These are phyloP conservation scores for Bipolaris cookei DNA, from an alignment of 2,329 filamentous ascomycete species.

Conservation along the genomic window DNA sequence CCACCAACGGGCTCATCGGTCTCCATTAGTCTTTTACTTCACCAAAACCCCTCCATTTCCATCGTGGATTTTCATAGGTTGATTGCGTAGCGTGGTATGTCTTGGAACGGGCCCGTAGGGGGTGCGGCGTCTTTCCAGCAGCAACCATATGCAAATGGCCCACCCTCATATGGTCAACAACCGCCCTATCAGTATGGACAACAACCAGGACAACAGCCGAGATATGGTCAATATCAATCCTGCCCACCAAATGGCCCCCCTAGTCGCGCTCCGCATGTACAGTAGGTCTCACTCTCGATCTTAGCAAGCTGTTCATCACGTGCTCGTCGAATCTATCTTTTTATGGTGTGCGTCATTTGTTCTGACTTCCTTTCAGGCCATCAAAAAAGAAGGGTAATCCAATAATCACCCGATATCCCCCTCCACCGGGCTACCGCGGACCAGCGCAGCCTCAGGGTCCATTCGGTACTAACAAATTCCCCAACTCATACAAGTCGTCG, in stretches of 20 bases:
- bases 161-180: constrained; percentile 37
- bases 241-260: constrained; percentile 33
- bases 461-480: constrained; percentile 34
- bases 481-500: constrained; percentile 36
- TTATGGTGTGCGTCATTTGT: constrained; percentile 1
- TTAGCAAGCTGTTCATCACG: constrained; percentile 1
- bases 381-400: constrained; percentile 57
- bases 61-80: constrained; percentile 8
- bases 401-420: constrained; percentile 58
- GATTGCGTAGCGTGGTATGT: constrained; percentile 34
- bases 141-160: constrained; percentile 38
- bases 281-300: constrained; percentile 35
- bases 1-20: constrained; percentile 8
- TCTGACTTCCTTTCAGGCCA: constrained; percentile 33
- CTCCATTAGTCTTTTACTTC: not conserved
- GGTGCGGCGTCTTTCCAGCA: constrained; percentile 44
- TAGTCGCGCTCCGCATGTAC: constrained; percentile 36
- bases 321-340: not conserved
- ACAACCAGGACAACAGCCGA: constrained; percentile 37
- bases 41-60: not conserved
- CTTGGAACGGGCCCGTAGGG: constrained; percentile 46
- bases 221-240: constrained; percentile 40
- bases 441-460: constrained; percentile 42
- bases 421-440: constrained; percentile 55
- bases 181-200: constrained; percentile 42